These are phyloP conservation scores for Neltuma alba DNA, from an alignment of 306 rosid genomes.

Conservation along the genomic window DNA sequence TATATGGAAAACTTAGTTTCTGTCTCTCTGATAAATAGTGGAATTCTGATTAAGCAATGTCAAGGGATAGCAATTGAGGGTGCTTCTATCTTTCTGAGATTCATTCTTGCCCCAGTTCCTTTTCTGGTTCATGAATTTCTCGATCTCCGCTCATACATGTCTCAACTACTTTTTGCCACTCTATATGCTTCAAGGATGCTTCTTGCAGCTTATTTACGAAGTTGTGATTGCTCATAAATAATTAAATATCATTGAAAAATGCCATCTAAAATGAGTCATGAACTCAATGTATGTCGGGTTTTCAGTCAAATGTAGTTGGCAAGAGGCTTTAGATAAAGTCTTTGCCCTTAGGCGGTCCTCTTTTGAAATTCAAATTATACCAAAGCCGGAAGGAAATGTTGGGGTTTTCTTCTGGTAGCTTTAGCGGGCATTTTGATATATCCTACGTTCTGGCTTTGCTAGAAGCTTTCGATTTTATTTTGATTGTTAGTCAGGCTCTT, in stretches of 20 bases:
- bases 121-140: slow-evolving; percentile 21
- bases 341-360: neutral
- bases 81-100: neutral
- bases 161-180: neutral
- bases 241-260: neutral
- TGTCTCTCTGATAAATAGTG: slow-evolving; percentile 8
- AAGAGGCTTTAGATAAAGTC: neutral
- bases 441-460: neutral
- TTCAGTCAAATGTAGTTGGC: neutral
- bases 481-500: neutral
- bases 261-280: neutral
- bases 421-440: neutral
- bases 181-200: neutral
- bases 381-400: neutral
- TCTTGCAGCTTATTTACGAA: neutral
- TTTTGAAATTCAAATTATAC: neutral
- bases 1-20: slow-evolving; percentile 36
- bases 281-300: neutral
- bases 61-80: slow-evolving; percentile 15
- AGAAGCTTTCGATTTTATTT: neutral
- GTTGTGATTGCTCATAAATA: neutral
- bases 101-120: slow-evolving; percentile 3
- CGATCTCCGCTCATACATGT: neutral
- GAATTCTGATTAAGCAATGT: slow-evolving; percentile 17
- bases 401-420: neutral